Percentiles rank a stretch among this genome's conserved stretches.
phyloP scores from a whole-genome alignment of 2,329 filamentous ascomycete species.

The Myriosclerotinia duriaeana region DNA sequence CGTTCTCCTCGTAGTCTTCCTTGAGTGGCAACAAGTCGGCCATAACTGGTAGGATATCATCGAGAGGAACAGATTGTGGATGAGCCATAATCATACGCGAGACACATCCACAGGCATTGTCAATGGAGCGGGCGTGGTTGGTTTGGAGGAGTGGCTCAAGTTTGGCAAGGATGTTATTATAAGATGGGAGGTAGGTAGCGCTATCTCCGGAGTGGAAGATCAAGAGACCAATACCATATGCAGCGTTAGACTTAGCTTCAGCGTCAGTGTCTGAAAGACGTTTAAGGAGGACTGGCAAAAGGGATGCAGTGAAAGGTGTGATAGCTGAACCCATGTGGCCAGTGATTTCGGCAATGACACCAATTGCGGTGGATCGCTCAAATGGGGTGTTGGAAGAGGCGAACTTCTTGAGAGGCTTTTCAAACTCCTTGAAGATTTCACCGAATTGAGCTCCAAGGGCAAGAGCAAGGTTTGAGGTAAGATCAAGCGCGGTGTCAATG shows the following conservation, averaged over 20 bases:
- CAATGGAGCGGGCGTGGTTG: constrained; percentile 76
- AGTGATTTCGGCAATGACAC: constrained; percentile 87
- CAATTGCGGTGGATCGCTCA: constrained; percentile 86
- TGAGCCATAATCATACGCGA: constrained; percentile 89
- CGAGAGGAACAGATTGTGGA: constrained; percentile 76
- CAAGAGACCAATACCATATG: constrained; percentile 84
- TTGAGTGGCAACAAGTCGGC: constrained; percentile 79
- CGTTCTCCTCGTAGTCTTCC: constrained; percentile 96
- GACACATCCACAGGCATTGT: constrained; percentile 91
- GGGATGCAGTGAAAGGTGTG: constrained; percentile 72
- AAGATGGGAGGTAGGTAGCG: constrained; percentile 70
- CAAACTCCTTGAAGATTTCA: constrained; percentile 93
- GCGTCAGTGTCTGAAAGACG: constrained; percentile 85
- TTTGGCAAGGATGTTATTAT: constrained; percentile 75
- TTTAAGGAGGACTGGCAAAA: constrained; percentile 80
- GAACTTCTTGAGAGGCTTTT: constrained; percentile 87
- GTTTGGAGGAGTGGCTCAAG: constrained; percentile 81
- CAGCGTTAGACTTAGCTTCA: constrained; percentile 92
- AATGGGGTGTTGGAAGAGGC: constrained; percentile 81
- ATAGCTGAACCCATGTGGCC: constrained; percentile 80
- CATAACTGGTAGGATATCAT: constrained; percentile 77
- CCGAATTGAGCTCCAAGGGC: constrained; percentile 79
- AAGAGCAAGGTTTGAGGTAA: constrained; percentile 78
- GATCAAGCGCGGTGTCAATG: constrained; percentile 90
- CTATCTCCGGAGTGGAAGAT: constrained; percentile 75